Percentiles rank a stretch among this genome's conserved stretches.
Evolutionary conservation across 2,329 filamentous ascomycete genomes (phyloP).

Genomic region (Diaporthe helianthi): DNA sequence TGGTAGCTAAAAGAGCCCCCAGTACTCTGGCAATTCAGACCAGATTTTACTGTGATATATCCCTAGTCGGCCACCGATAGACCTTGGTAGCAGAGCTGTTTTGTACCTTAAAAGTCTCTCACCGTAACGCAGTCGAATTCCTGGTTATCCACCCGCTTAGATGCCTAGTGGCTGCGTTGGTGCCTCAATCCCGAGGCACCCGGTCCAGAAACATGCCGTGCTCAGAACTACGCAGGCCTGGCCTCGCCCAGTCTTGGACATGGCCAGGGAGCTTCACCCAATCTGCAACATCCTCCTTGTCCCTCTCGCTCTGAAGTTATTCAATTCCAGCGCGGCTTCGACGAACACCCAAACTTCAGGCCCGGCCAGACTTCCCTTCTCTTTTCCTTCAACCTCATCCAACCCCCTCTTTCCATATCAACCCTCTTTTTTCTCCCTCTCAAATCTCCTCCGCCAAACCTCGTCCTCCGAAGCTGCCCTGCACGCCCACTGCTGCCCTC

Average conservation of each 20-base stretch:
- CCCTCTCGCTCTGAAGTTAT: constrained; percentile 28
- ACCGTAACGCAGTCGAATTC: background rate
- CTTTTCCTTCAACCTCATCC: constrained; percentile 17
- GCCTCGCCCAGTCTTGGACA: constrained; percentile 12
- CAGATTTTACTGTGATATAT: too few relatives aligned
- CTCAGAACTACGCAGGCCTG: constrained; percentile 18
- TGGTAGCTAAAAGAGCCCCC: background rate
- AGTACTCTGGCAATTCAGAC: background rate
- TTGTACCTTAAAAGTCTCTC: background rate
- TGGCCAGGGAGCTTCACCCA: constrained; percentile 30
- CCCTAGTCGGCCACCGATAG: background rate
- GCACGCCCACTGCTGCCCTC: constrained; percentile 3
- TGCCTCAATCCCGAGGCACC: constrained; percentile 24
- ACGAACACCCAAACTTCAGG: constrained; percentile 29
- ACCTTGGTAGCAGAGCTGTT: background rate
- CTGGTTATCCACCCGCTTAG: background rate
- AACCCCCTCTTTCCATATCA: background rate
- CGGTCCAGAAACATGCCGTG: constrained; percentile 18
- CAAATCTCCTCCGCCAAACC: too few relatives aligned
- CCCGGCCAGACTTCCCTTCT: constrained; percentile 13
- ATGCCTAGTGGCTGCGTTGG: constrained; percentile 21
- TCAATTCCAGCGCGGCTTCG: constrained; percentile 26
- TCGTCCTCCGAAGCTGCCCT: background rate
- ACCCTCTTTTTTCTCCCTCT: background rate
- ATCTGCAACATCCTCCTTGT: constrained; percentile 31